Evolutionary conservation across 768 basidiomycete genomes (phyloP), one percentile per base, ranked within the genome.

Genomic region (Phanerochaete carnosa): DNA sequence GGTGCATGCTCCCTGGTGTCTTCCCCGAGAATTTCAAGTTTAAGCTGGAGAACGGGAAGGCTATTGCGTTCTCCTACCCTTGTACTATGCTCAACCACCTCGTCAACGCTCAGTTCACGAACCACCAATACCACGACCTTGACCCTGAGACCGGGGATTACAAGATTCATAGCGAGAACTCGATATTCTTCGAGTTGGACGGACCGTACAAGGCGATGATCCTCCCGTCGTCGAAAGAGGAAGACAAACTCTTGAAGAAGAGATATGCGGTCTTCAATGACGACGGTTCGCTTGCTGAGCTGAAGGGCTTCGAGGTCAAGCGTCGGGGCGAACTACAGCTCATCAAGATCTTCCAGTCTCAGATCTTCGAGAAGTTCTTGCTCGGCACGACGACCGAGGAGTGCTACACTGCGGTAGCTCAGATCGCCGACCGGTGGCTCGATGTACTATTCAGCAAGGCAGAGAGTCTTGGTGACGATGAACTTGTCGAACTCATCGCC

Each of bases 41-140:
- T 82, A 88, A 95, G 70, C 81, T 98, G 61, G 78, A 79, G 47
- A 89, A 83, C 66, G 96, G 97, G 60, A 98, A 98, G 78, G 77
- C 88, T 7, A 86, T 98, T 64, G 78, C 80, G 7, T 88, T 99
- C 67, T 98, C 95, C 22, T 99, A 98, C 70, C 97, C 97, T 0
- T 98, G 97, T 74, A 98, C 95, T 5, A 99, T 99, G 96, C 85
- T 99, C 62, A 99, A 99, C 70, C 97, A 99, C 70, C 88, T 98
- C 63, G 96, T 98, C 45, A 83, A 98, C 68, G 95, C 89, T 35
- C 79, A 89, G 67, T 98, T 98, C 76, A 99, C 97, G 57, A 98
- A 99, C 69, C 85, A 98, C 64, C 96, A 98, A 72, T 99, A 99
- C 72, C 97, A 98, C 72, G 89, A 95, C 66, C 79, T 96, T 23